Percentiles rank a stretch among this genome's conserved stretches.
Evolutionary conservation across 805 yeast species (phyloP).

Genomic region (Candida suzukii): DNA sequence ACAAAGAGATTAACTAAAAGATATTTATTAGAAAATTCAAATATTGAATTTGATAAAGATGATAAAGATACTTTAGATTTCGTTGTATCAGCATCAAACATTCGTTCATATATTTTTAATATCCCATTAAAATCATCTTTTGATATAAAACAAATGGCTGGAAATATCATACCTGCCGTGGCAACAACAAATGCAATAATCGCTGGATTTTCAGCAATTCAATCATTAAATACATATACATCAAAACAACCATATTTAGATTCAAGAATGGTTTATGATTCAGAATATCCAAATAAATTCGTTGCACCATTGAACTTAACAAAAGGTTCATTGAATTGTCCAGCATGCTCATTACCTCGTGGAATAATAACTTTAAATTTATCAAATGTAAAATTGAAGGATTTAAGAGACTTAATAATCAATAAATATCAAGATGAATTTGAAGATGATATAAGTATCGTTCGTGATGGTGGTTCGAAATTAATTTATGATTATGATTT

Average conservation of each 20-base stretch:
- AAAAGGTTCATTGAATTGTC: conserved; percentile 64
- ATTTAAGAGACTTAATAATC: conserved; percentile 45
- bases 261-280: conserved; percentile 45
- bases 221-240: conserved; percentile 50
- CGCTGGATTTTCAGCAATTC: conserved; percentile 79
- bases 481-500: conserved; percentile 82
- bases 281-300: conserved; percentile 51
- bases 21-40: conserved; percentile 22
- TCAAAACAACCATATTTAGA: conserved; percentile 23
- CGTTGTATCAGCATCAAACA: conserved; percentile 79
- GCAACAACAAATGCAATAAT: conserved; percentile 96
- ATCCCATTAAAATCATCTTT: conserved; percentile 73
- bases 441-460: conserved; percentile 51
- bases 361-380: conserved; percentile 37
- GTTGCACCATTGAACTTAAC: conserved; percentile 56
- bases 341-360: conserved; percentile 53
- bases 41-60: conserved; percentile 82
- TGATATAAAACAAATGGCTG: conserved; percentile 91
- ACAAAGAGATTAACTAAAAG: conserved; percentile 46
- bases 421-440: conserved; percentile 39
- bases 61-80: conserved; percentile 87
- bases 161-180: conserved; percentile 96
- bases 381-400: conserved; percentile 30
- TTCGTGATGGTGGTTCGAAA: conserved; percentile 39
- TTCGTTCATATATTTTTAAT: conserved; percentile 62